Conservation (phyloP, 140 eudicot species). For the Cichorium intybus region DNA sequence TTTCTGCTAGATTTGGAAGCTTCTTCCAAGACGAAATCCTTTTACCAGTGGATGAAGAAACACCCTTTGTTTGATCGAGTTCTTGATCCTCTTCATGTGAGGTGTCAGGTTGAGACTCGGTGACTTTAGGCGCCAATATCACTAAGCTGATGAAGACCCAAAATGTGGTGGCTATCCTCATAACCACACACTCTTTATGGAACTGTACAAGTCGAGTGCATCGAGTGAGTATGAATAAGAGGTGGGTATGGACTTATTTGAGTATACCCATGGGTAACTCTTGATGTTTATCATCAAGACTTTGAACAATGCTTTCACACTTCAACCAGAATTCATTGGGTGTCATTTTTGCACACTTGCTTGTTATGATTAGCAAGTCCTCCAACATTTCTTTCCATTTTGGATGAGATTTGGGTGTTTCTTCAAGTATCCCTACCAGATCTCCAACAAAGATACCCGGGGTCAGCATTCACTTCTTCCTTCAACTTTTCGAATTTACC, state of each 20-base stretch:
- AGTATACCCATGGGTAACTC: conserved; percentile 83
- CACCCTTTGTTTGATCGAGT: conserved; percentile 40
- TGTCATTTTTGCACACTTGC: conserved; percentile 81
- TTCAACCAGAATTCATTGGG: conserved; percentile 74
- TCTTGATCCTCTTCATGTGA: conserved; percentile 26
- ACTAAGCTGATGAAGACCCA: too few species aligned
- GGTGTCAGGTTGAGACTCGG: conserved; percentile 17
- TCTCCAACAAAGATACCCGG: too few species aligned
- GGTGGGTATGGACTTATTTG: conserved; percentile 82
- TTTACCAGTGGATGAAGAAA: conserved; percentile 53
- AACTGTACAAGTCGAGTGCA: conserved; percentile 94
- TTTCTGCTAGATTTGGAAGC: conserved; percentile 75
- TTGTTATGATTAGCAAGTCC: conserved; percentile 64
- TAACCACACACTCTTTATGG: conserved; percentile 86
- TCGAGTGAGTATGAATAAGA: conserved; percentile 82
- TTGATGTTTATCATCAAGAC: too few species aligned
- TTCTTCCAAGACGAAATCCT: conserved; percentile 88
- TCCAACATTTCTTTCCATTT: too few species aligned
- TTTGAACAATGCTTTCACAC: too few species aligned
- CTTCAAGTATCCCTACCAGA: too few species aligned
- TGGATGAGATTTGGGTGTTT: too few species aligned
- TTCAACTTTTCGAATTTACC: too few species aligned
- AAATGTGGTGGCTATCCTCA: conserved; percentile 58
- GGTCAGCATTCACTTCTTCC: too few species aligned
- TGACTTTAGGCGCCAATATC: conserved; percentile 71